Evolutionary conservation across 2,329 filamentous ascomycete species (phyloP).

Genomic region (Cladosporium sphaerospermum): DNA sequence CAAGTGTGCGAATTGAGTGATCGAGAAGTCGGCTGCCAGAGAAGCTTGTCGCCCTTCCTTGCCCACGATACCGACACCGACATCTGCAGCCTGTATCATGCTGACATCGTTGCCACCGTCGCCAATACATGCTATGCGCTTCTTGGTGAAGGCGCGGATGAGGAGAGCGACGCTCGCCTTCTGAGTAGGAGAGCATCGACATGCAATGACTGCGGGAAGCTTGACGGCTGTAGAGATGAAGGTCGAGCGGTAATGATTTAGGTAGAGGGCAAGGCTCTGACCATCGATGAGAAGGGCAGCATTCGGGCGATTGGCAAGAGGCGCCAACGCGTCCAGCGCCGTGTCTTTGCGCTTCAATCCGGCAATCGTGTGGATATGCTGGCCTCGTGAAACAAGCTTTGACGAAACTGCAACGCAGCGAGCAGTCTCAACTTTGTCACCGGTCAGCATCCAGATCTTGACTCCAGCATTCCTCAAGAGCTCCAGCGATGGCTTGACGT

Average conservation of each 20-base stretch:
- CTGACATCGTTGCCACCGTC: slow-evolving; percentile 97
- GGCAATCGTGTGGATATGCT: slow-evolving; percentile 90
- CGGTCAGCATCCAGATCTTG: slow-evolving; percentile 99
- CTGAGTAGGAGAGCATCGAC: slow-evolving; percentile 92
- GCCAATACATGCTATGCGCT: slow-evolving; percentile 94
- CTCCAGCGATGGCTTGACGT: slow-evolving; percentile 93
- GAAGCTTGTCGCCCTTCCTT: slow-evolving; percentile 96
- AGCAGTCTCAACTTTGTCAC: slow-evolving; percentile 96
- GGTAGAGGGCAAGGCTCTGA: slow-evolving; percentile 76
- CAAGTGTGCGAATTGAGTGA: slow-evolving; percentile 89
- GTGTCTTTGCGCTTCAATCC: slow-evolving; percentile 68
- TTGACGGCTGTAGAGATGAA: slow-evolving; percentile 86
- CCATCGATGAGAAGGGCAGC: slow-evolving; percentile 93
- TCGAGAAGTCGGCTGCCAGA: slow-evolving; percentile 91
- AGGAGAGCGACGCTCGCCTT: slow-evolving; percentile 90
- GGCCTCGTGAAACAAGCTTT: slow-evolving; percentile 85
- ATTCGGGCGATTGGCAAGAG: slow-evolving; percentile 74
- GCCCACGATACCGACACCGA: slow-evolving; percentile 94
- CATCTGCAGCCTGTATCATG: slow-evolving; percentile 98
- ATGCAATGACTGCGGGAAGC: slow-evolving; percentile 88
- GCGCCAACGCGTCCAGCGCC: slow-evolving; percentile 82
- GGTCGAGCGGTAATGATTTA: slow-evolving; percentile 72
- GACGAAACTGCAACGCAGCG: slow-evolving; percentile 93
- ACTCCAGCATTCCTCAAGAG: slow-evolving; percentile 93
- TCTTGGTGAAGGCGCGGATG: slow-evolving; percentile 86